Percentiles rank a stretch among this genome's conserved stretches.
Conservation (phyloP, 257 asterid genomes). For the Craterostigma plantagineum region DNA sequence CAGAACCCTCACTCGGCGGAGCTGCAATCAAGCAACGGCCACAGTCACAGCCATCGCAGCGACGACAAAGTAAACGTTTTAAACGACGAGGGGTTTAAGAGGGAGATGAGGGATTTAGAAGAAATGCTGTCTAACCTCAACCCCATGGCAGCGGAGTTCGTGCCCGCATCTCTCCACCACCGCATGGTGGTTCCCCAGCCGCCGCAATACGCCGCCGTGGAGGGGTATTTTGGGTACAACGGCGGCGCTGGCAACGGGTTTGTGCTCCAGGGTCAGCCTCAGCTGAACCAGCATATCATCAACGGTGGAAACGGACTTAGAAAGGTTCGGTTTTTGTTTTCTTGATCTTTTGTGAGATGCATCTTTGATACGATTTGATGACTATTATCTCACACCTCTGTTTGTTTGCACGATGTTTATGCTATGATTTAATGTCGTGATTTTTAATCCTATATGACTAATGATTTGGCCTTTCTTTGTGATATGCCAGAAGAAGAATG, state of each 20-base stretch:
- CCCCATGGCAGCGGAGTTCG: constrained; percentile 66
- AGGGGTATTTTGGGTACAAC: constrained; percentile 44
- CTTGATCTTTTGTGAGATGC: no score
- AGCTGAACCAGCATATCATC: no score
- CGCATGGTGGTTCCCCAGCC: constrained; percentile 2
- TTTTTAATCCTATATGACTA: no score
- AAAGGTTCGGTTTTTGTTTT: no score
- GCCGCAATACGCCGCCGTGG: constrained; percentile 16
- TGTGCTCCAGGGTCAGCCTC: constrained; percentile 24
- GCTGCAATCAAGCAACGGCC: constrained; percentile 25
- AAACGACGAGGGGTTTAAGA: constrained; percentile 45
- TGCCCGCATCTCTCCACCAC: constrained; percentile 36
- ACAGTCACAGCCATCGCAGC: constrained; percentile 15
- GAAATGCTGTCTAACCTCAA: constrained; percentile 56
- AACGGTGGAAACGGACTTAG: no score
- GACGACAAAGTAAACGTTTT: constrained; percentile 21
- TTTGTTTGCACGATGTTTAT: no score
- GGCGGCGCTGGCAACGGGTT: constrained; percentile 30
- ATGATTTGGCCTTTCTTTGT: no score
- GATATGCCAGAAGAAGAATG: constrained; percentile 42
- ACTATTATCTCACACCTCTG: no score
- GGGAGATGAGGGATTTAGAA: constrained; percentile 53
- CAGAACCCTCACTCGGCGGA: constrained; percentile 20
- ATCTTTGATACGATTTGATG: no score
- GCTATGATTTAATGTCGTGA: constrained; percentile 9